phyloP scores from a whole-genome alignment of 2,329 filamentous ascomycete genomes.

The Beauveria bassiana region DNA sequence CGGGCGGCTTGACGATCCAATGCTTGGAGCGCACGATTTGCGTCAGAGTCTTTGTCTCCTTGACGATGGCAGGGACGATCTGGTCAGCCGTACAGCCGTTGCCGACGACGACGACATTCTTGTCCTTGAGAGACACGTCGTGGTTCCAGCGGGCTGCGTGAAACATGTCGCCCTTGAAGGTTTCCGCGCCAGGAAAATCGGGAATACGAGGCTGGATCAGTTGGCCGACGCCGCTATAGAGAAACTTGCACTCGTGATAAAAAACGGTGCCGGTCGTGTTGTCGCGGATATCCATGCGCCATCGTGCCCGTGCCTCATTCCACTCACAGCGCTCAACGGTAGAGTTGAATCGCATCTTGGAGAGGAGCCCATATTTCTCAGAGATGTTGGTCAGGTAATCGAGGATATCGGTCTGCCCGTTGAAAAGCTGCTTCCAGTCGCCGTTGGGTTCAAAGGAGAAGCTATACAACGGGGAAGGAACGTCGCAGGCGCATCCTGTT shows the following conservation, averaged over 20 bases:
- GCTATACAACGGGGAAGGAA: constrained; percentile 54
- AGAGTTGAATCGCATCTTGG: constrained; percentile 31
- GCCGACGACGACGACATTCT: constrained; percentile 46
- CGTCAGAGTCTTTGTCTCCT: constrained; percentile 27
- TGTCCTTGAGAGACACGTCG: constrained; percentile 37
- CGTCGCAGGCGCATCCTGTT: constrained; percentile 42
- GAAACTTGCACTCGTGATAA: constrained; percentile 32
- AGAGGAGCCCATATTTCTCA: constrained; percentile 31
- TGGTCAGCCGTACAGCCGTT: constrained; percentile 48
- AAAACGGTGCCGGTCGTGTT: constrained; percentile 17
- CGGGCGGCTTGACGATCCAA: constrained; percentile 31
- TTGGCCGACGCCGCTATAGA: constrained; percentile 29
- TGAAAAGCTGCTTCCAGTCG: constrained; percentile 51
- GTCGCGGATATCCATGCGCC: constrained; percentile 26
- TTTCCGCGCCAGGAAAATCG: constrained; percentile 39
- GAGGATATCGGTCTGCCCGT: constrained; percentile 47
- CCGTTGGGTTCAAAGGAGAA: constrained; percentile 53
- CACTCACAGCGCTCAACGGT: constrained; percentile 32
- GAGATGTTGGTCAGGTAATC: constrained; percentile 49
- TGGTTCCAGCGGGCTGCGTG: constrained; percentile 50
- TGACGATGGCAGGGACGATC: constrained; percentile 38
- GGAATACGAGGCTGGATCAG: constrained; percentile 26
- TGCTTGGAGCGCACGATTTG: constrained; percentile 35
- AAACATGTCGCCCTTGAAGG: constrained; percentile 45
- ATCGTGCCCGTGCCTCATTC: constrained; percentile 26